Evolutionary conservation across 345 rosid genomes (phyloP).

Genomic region (Viola odorata): DNA sequence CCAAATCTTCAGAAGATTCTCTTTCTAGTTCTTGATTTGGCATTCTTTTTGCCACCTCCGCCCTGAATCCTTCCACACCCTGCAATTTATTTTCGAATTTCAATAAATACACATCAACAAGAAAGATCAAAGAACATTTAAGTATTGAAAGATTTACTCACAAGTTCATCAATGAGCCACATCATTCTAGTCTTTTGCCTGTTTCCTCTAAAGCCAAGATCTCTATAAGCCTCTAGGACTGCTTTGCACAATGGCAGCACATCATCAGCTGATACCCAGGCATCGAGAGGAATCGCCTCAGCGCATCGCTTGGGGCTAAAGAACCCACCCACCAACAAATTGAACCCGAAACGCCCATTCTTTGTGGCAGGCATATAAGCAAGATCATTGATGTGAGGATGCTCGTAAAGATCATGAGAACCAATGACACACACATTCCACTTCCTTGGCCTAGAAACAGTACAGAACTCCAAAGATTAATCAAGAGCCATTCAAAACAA

Average conservation of each 20-base stretch:
- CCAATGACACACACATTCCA: constrained; percentile 96
- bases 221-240: constrained; percentile 72
- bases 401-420: constrained; percentile 90
- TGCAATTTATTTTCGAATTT: constrained; percentile 24
- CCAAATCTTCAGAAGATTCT: constrained; percentile 55
- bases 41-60: constrained; percentile 75
- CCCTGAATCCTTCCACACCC: constrained; percentile 84
- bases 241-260: constrained; percentile 70
- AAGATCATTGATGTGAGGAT: constrained; percentile 95
- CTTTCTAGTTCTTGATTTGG: constrained; percentile 57
- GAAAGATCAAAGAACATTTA: not conserved
- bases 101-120: not conserved
- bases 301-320: constrained; percentile 85
- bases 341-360: constrained; percentile 75
- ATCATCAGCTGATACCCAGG: constrained; percentile 86
- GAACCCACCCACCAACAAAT: constrained; percentile 91
- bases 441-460: constrained; percentile 74
- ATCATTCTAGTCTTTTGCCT: constrained; percentile 93
- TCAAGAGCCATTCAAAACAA: not conserved
- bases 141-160: constrained; percentile 26
- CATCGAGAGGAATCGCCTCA: constrained; percentile 90
- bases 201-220: constrained; percentile 86
- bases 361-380: constrained; percentile 93
- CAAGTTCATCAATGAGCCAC: constrained; percentile 97
- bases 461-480: constrained; percentile 2